These are phyloP conservation scores for Roridomyces roridus DNA, from an alignment of 768 basidiomycete genomes.

Conservation along the genomic window DNA sequence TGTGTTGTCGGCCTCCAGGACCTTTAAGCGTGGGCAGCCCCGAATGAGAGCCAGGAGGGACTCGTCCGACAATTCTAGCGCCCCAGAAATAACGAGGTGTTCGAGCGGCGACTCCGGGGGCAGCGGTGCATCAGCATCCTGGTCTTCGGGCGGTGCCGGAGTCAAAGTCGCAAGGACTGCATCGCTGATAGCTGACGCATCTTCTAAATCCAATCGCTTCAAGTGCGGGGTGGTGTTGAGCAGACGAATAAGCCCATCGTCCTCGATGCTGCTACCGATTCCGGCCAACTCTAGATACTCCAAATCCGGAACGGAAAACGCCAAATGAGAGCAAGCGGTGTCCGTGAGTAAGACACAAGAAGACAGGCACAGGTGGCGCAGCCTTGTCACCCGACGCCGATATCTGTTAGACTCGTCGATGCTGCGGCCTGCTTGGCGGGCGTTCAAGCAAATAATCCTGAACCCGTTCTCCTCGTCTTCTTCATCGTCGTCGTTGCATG, in stretches of 20 bases:
- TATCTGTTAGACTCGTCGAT: conserved; percentile 53
- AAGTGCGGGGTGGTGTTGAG: conserved; percentile 74
- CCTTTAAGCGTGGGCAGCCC: conserved; percentile 62
- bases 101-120: conserved; percentile 74
- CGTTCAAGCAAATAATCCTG: conserved; percentile 57
- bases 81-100: conserved; percentile 73
- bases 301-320: conserved; percentile 71
- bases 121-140: conserved; percentile 26
- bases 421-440: conserved; percentile 72
- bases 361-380: conserved; percentile 80
- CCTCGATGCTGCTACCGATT: conserved; percentile 70
- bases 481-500: conserved; percentile 48
- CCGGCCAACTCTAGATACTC: conserved; percentile 83
- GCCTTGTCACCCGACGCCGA: conserved; percentile 66
- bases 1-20: conserved; percentile 84
- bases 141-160: conserved; percentile 38
- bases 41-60: conserved; percentile 69
- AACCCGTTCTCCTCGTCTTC: conserved; percentile 37
- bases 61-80: conserved; percentile 65
- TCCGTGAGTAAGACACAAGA: conserved; percentile 76
- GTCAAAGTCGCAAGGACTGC: conserved; percentile 70
- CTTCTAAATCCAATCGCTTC: conserved; percentile 84
- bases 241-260: conserved; percentile 76
- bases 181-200: conserved; percentile 78
- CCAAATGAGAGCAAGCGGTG: conserved; percentile 73